Conservation (phyloP, 768 basidiomycete species). For the Peribolospora baueri region DNA sequence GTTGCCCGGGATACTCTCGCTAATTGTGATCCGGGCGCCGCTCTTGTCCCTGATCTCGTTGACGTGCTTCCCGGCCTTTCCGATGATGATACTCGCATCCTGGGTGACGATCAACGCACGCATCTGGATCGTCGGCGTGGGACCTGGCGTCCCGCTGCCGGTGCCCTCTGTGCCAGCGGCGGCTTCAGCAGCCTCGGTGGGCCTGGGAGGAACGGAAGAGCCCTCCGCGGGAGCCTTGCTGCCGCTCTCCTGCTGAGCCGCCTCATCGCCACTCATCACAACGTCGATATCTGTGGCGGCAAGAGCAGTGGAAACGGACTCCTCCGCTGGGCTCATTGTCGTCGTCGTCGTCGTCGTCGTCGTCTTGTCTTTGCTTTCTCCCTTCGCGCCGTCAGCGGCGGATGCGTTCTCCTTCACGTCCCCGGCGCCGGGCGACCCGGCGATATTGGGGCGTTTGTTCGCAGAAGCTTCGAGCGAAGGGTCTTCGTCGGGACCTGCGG, state of each 20-base stretch:
- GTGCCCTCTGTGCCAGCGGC: constrained; percentile 11
- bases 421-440: too few species aligned
- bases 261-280: neutral
- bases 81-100: constrained; percentile 97
- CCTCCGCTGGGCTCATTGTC: neutral
- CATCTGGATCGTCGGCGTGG: constrained; percentile 66
- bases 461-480: too few species aligned
- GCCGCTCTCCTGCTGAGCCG: neutral
- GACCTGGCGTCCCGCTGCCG: constrained; percentile 5
- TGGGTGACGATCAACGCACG: constrained; percentile 95
- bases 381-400: too few species aligned
- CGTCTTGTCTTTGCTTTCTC: neutral
- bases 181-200: neutral
- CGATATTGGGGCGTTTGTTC: too few species aligned
- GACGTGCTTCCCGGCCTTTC: constrained; percentile 78
- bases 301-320: neutral
- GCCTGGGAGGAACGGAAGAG: constrained; percentile 4
- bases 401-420: too few species aligned
- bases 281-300: constrained; percentile 4
- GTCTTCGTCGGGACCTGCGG: neutral
- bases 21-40: constrained; percentile 85
- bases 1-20: constrained; percentile 93
- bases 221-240: neutral
- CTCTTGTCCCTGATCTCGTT: constrained; percentile 97
- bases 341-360: neutral